Evolutionary conservation across 768 basidiomycete genomes (phyloP).

Genomic region (Suillus lakei): DNA sequence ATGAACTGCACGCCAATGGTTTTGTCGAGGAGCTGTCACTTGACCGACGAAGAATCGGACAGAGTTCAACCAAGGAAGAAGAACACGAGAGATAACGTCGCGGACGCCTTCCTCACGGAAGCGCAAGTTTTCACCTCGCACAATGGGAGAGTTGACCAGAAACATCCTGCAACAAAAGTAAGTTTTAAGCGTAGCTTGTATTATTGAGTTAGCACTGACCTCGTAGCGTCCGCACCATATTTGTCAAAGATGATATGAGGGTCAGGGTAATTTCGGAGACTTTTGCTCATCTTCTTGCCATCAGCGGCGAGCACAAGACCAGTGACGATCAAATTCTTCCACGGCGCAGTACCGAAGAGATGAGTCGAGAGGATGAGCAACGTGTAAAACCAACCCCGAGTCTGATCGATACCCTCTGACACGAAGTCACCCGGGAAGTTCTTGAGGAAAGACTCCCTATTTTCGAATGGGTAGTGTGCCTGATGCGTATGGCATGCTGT

Average conservation of each 20-base stretch:
- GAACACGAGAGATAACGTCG: conserved; percentile 94
- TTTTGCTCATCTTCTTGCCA: conserved; percentile 99
- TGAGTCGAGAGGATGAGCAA: conserved; percentile 95
- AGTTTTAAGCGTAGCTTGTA: neutral
- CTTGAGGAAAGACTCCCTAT: conserved; percentile 82
- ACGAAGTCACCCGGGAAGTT: conserved; percentile 96
- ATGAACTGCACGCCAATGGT: conserved; percentile 74
- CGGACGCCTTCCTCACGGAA: conserved; percentile 99
- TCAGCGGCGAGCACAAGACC: conserved; percentile 96
- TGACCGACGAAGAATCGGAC: conserved; percentile 99
- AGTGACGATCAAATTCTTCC: conserved; percentile 97
- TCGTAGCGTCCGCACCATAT: conserved; percentile 95
- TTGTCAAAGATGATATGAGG: conserved; percentile 87
- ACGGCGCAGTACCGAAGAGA: conserved; percentile 90
- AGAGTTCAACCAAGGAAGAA: conserved; percentile 97
- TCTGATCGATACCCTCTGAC: conserved; percentile 98
- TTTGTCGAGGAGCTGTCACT: conserved; percentile 84
- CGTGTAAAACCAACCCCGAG: conserved; percentile 99
- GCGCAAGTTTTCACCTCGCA: conserved; percentile 94
- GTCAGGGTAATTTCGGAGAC: conserved; percentile 95
- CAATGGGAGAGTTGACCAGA: conserved; percentile 98
- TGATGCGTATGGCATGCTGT: conserved; percentile 98
- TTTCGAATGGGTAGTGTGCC: conserved; percentile 98
- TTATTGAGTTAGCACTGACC: conserved; percentile 46
- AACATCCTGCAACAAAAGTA: conserved; percentile 72